Evolutionary conservation across 352 stramenopile genomes (phyloP).

Genomic region (Hyphochytrium catenoides): DNA sequence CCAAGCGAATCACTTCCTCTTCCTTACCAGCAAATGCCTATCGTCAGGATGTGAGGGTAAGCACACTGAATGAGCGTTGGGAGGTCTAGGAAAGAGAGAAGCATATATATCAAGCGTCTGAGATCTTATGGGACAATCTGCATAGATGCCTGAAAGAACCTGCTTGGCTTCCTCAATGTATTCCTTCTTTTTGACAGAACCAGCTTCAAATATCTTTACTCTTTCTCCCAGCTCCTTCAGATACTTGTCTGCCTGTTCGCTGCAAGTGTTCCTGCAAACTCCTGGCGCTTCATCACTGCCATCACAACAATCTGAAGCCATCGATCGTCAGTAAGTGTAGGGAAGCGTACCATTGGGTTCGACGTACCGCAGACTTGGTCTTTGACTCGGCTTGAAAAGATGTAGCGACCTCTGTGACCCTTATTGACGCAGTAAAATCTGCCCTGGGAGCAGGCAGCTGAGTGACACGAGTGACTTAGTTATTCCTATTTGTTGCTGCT

Average conservation of each 20-base stretch:
- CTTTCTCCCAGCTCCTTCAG: conserved; percentile 33
- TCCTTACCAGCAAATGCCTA: too few species aligned
- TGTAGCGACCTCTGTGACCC: conserved; percentile 29
- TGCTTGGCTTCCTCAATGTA: conserved; percentile 10
- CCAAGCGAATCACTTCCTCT: too few species aligned
- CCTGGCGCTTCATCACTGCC: conserved; percentile 58
- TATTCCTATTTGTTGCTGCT: not conserved
- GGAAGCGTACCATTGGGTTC: too few species aligned
- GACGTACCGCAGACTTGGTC: conserved; percentile 36
- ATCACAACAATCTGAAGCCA: conserved; percentile 49
- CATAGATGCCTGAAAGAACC: too few species aligned
- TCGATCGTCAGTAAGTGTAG: too few species aligned
- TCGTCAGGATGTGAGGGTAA: too few species aligned
- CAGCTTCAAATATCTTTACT: conserved; percentile 17
- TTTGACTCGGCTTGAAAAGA: conserved; percentile 37
- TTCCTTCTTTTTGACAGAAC: conserved; percentile 8
- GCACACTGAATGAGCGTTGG: too few species aligned
- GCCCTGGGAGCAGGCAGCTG: conserved; percentile 39
- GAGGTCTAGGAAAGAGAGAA: too few species aligned
- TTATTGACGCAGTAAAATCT: conserved; percentile 46
- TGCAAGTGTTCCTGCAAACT: not conserved
- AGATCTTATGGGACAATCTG: too few species aligned
- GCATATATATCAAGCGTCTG: too few species aligned
- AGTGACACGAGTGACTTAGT: not conserved
- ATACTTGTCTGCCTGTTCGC: conserved; percentile 1